Evolutionary conservation across 208 protist species (phyloP).

Genomic region (Trypanosomatidae sp.): DNA sequence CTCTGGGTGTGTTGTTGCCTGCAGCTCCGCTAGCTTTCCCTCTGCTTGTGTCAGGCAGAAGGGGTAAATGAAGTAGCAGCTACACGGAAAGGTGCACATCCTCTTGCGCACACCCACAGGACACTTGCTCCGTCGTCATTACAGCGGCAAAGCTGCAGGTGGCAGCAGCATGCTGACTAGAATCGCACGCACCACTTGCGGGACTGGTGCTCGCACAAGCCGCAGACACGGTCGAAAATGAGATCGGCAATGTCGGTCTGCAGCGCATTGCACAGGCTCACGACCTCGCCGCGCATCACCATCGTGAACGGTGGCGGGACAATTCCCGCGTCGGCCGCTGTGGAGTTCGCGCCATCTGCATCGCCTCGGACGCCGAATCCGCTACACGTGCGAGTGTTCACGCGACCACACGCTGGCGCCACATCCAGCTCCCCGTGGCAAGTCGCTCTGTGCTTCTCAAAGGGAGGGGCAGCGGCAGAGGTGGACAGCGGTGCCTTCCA

Average conservation of each 20-base stretch:
- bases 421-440: conserved; percentile 1
- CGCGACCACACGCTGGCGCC: conserved; percentile 1
- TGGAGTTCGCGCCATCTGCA: not conserved
- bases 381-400: not conserved
- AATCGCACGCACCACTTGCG: not conserved
- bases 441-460: not conserved
- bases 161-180: not conserved
- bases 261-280: conserved; percentile 58
- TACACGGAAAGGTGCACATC: not conserved
- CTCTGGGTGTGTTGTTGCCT: not conserved
- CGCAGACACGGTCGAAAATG: conserved; percentile 13
- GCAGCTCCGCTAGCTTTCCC: not conserved
- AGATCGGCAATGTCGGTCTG: conserved; percentile 47
- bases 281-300: conserved; percentile 37
- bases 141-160: not conserved
- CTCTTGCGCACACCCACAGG: not conserved
- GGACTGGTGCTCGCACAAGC: not conserved
- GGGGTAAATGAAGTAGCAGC: not conserved
- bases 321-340: not conserved
- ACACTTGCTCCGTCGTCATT: not conserved
- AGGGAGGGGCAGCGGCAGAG: not conserved
- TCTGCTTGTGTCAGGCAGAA: not conserved
- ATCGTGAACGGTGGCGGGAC: conserved; percentile 47
- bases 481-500: not conserved
- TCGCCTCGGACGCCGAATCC: not conserved